A percentile compares a stretch with the other conserved stretches of the same genome.
Conservation (phyloP, 192 early-diverging fungal genomes). For the Backusella mclennaniae region DNA sequence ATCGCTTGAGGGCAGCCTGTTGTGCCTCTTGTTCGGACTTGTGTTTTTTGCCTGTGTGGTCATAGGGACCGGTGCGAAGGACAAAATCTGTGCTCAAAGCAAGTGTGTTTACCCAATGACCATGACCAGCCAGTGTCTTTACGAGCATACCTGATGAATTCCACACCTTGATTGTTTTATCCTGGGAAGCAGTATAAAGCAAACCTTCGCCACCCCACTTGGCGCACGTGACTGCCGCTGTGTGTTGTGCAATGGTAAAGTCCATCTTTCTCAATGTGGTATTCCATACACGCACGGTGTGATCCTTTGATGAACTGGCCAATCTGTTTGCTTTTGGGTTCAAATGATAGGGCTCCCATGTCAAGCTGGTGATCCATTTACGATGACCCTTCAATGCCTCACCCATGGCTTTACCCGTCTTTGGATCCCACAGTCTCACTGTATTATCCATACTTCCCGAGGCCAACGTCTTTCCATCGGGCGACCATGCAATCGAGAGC, state of each 20-base stretch:
- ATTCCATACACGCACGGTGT: conserved; percentile 94
- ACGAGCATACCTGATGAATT: conserved; percentile 80
- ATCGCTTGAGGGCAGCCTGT: conserved; percentile 73
- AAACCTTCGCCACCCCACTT: conserved; percentile 97
- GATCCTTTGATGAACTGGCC: conserved; percentile 91
- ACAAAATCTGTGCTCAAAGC: conserved; percentile 91
- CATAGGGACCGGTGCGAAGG: conserved; percentile 86
- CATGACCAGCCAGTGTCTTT: conserved; percentile 86
- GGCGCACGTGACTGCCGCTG: conserved; percentile 89
- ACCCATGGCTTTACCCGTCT: conserved; percentile 77
- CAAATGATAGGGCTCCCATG: conserved; percentile 92
- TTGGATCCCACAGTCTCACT: conserved; percentile 87
- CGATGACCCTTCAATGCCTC: conserved; percentile 79
- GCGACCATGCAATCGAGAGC: conserved; percentile 89
- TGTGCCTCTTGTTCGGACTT: conserved; percentile 66
- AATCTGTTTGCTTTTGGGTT: conserved; percentile 78
- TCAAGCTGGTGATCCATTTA: conserved; percentile 86
- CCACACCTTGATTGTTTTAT: conserved; percentile 98
- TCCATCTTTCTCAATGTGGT: conserved; percentile 68
- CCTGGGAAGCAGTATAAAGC: conserved; percentile 89
- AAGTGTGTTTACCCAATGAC: conserved; percentile 96
- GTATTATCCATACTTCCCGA: conserved; percentile 95
- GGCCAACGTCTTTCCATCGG: conserved; percentile 80
- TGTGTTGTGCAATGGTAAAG: conserved; percentile 85
- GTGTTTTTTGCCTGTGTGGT: conserved; percentile 74